Evolutionary conservation across 2,329 filamentous ascomycete genomes (phyloP).

Genomic region (Cercospora canescens): DNA sequence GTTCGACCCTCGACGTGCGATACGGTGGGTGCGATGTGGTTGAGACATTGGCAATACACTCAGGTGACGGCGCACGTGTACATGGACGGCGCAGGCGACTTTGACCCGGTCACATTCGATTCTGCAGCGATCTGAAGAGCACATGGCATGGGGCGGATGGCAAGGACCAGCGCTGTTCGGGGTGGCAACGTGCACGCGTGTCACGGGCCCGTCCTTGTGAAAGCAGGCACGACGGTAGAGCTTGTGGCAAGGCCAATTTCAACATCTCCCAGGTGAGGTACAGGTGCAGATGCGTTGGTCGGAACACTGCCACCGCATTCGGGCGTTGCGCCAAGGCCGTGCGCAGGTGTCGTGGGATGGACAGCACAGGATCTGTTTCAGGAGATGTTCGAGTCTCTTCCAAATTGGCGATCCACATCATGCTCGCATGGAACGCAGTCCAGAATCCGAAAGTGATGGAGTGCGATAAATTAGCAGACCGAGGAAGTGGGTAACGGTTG

Average conservation of each 20-base stretch:
- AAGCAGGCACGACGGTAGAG: not conserved
- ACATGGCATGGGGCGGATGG: not conserved
- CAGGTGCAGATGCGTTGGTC: not conserved
- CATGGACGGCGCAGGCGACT: not conserved
- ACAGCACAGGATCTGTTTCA: not conserved
- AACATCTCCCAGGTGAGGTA: not conserved
- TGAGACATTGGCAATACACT: constrained; percentile 1
- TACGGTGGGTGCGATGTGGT: not conserved
- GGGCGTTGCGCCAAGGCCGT: not conserved
- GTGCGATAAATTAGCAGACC: not conserved
- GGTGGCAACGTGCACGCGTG: not conserved
- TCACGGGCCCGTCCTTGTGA: not conserved
- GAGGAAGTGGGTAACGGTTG: not conserved
- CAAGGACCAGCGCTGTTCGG: not conserved
- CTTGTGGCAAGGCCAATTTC: not conserved
- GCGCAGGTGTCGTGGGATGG: not conserved
- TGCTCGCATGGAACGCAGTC: constrained; percentile 41
- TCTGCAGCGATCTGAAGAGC: not conserved
- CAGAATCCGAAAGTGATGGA: constrained; percentile 49
- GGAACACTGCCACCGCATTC: not conserved
- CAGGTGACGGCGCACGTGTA: not conserved
- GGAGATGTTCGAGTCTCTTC: not conserved
- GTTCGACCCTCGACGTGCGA: not conserved
- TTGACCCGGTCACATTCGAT: not conserved
- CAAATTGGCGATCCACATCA: not conserved